A percentile compares a stretch with the other conserved stretches of the same genome.
Evolutionary conservation across 2,329 filamentous ascomycete species (phyloP).

Genomic region (Penicillium frequentans): DNA sequence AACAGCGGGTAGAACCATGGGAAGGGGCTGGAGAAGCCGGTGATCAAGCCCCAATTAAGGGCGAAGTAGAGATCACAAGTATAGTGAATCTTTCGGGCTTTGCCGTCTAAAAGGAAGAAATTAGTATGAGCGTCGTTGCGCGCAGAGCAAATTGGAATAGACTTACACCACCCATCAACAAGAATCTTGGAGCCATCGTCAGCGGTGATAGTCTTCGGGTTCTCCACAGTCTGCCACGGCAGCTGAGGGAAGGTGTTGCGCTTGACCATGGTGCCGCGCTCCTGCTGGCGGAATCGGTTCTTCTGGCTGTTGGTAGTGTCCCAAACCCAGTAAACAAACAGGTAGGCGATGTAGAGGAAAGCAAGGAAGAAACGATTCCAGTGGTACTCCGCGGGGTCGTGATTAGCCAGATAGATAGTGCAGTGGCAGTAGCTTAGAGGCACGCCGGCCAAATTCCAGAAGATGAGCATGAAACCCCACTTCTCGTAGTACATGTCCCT

Average conservation of each 20-base stretch:
- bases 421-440: constrained; percentile 92
- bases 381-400: constrained; percentile 72
- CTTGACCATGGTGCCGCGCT: constrained; percentile 67
- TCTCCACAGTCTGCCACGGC: constrained; percentile 80
- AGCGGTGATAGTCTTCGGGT: constrained; percentile 75
- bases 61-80: constrained; percentile 79
- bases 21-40: constrained; percentile 76
- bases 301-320: constrained; percentile 91
- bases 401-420: constrained; percentile 84
- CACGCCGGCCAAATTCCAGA: constrained; percentile 93
- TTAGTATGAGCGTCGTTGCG: constrained; percentile 8
- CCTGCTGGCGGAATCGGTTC: constrained; percentile 82
- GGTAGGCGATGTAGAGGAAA: constrained; percentile 67
- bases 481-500: constrained; percentile 97
- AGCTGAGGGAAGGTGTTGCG: constrained; percentile 86
- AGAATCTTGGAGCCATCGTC: constrained; percentile 74
- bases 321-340: constrained; percentile 88
- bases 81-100: constrained; percentile 79
- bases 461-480: constrained; percentile 96
- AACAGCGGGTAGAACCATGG: constrained; percentile 89
- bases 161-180: constrained; percentile 78
- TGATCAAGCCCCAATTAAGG: constrained; percentile 75
- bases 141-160: background rate
- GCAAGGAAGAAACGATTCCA: constrained; percentile 71
- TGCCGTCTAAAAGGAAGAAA: constrained; percentile 52